Percentiles rank a stretch among this genome's conserved stretches.
Conservation (phyloP, 148 eudicot genomes). For the Chenopodium album region DNA sequence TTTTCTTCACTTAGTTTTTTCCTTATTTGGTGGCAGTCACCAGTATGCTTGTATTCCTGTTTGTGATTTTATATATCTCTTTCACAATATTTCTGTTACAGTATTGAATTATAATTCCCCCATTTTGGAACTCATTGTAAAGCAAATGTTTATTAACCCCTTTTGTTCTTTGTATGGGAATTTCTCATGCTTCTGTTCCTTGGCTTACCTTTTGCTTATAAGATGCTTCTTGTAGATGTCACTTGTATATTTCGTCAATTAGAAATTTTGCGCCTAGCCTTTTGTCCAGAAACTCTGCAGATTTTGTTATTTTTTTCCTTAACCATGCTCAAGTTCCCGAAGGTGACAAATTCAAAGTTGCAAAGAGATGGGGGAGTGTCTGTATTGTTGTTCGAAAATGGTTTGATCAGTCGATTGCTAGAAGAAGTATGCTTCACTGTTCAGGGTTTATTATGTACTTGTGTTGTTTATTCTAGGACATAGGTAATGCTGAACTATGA, state of each 20-base stretch:
- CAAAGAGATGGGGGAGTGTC: slow-evolving; percentile 80
- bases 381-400: slow-evolving; percentile 70
- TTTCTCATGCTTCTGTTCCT: slow-evolving; percentile 14
- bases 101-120: neutral
- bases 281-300: neutral
- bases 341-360: slow-evolving; percentile 98
- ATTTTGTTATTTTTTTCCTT: slow-evolving; percentile 40
- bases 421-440: slow-evolving; percentile 55
- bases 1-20: neutral
- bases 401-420: slow-evolving; percentile 88
- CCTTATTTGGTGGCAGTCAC: neutral
- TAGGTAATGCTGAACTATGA: slow-evolving; percentile 4
- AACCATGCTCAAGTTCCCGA: slow-evolving; percentile 76
- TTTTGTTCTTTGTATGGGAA: neutral
- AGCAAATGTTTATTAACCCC: neutral
- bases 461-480: neutral
- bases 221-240: slow-evolving; percentile 10
- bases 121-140: neutral
- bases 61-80: neutral
- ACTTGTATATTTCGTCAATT: neutral
- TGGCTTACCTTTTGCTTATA: neutral
- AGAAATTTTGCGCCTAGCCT: neutral
- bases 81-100: neutral
- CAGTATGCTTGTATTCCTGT: slow-evolving; percentile 1
- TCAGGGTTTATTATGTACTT: neutral